These are phyloP conservation scores for Baeospora myosura DNA, from an alignment of 1,284 basidiomycete species.

Conservation along the genomic window DNA sequence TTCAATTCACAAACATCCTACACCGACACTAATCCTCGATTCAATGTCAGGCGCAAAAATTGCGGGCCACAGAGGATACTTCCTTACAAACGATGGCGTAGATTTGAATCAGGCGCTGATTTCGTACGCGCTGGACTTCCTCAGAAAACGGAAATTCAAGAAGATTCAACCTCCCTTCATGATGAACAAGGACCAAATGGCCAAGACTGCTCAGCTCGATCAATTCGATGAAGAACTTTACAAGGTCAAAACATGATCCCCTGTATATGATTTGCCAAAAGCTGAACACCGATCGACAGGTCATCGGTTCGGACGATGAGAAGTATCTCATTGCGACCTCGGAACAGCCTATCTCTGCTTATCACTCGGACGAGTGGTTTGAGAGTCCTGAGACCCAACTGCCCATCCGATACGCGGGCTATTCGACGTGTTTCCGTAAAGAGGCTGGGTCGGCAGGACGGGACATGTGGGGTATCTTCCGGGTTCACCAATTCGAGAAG, in stretches of 20 bases:
- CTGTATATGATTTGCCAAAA: background rate
- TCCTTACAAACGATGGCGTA: constrained; percentile 90
- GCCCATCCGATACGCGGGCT: constrained; percentile 80
- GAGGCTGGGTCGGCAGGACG: constrained; percentile 96
- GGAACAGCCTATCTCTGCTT: constrained; percentile 96
- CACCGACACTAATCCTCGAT: background rate
- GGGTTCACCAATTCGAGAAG: constrained; percentile 99
- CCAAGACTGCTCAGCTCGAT: constrained; percentile 93
- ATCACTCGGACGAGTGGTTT: constrained; percentile 96
- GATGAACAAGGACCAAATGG: constrained; percentile 98
- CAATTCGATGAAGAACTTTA: constrained; percentile 99
- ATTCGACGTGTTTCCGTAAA: constrained; percentile 98
- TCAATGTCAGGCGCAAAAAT: constrained; percentile 71
- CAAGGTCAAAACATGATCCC: constrained; percentile 50
- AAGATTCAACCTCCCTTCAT: constrained; percentile 98
- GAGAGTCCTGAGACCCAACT: constrained; percentile 87
- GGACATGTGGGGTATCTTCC: constrained; percentile 99
- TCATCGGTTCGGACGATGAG: constrained; percentile 87
- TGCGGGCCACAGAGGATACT: constrained; percentile 93
- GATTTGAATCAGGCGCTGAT: constrained; percentile 97
- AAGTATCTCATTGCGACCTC: constrained; percentile 99
- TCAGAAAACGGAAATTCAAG: constrained; percentile 78
- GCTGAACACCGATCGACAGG: constrained; percentile 33
- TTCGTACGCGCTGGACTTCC: constrained; percentile 91
- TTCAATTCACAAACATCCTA: background rate